These are phyloP conservation scores for Penicillium digitatum DNA, from an alignment of 2,329 filamentous ascomycete genomes.

Conservation along the genomic window DNA sequence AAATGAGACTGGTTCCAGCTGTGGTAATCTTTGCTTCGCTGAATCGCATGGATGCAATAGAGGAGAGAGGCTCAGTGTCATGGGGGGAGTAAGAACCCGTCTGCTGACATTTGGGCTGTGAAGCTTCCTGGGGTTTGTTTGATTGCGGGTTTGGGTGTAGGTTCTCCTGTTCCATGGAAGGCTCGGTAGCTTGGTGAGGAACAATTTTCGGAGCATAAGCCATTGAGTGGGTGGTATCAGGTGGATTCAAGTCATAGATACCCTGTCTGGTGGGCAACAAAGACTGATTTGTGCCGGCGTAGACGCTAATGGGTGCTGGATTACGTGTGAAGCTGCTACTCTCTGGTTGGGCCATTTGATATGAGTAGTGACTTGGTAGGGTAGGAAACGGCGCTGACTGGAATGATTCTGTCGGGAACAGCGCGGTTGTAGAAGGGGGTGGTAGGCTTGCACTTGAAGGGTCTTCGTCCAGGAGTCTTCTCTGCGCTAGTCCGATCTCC, in stretches of 20 bases:
- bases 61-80: constrained; percentile 42
- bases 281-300: constrained; percentile 11
- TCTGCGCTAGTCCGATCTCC: constrained; percentile 34
- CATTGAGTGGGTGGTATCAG: constrained; percentile 1
- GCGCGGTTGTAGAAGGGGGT: constrained; percentile 14
- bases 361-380: constrained; percentile 2
- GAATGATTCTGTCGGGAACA: constrained; percentile 16
- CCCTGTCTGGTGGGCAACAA: background rate
- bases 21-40: constrained; percentile 25
- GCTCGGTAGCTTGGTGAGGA: background rate
- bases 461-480: constrained; percentile 31
- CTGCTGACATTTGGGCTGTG: constrained; percentile 27
- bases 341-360: background rate
- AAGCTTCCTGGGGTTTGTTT: constrained; percentile 11
- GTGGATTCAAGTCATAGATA: constrained; percentile 12
- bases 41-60: constrained; percentile 26
- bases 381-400: constrained; percentile 17
- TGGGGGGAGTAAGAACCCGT: constrained; percentile 32
- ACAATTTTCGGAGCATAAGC: background rate
- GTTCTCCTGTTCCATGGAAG: background rate
- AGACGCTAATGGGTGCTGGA: background rate
- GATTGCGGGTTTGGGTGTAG: background rate
- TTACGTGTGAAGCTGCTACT: background rate
- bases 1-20: constrained; percentile 4
- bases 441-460: constrained; percentile 12